Evolutionary conservation across 1,284 basidiomycete genomes (phyloP), one percentile per base, ranked within the genome.

Genomic region (Cutaneotrichosporon spelunceum): DNA sequence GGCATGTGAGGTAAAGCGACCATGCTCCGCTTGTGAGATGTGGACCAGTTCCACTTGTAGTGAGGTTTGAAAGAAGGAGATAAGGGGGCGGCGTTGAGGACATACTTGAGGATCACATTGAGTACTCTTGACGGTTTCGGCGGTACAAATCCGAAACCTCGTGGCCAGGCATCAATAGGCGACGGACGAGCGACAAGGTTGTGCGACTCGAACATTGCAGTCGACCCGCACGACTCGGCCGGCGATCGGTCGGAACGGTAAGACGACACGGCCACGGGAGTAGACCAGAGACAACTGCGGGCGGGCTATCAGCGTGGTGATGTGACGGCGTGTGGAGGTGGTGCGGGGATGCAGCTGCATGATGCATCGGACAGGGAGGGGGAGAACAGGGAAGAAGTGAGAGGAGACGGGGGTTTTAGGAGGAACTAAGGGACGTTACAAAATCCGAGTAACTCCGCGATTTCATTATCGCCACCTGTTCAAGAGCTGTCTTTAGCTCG

Each of bases 391-490:
- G 36, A 5, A 30, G 27, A 14, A 14, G n/a, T n/a, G n/a, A n/a
- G n/a, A n/a, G n/a, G n/a, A 16, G 48, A 30, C 48, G 48, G 48
- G n/a, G 16, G 27, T 39, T 53, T 53, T 53, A 53, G 52, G 52
- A 53, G 23, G 23, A 53, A 53, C 52, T 36, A 39, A 26, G 33
- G 34, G 52, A 21, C 16, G 2, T 53, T 14, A 16, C 52, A 53
- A 53, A 53, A 16, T 36, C 52, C 52, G 52, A 53, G 52, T 53
- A 53, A 53, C 29, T 53, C 52, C 52, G 52, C 10, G 7, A n/a
- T 30, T 27, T 50, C 23, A 26, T 16, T 29, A 30, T 50, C 19
- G 48, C 48, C 26, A 50, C 26, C 26, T 13, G 13, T 50, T 9
- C 45, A 48, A 8, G 29, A 29, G 30, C 30, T 50, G 7, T 42